phyloP scores from a whole-genome alignment of 306 rosid genomes.

The Rosa persica region DNA sequence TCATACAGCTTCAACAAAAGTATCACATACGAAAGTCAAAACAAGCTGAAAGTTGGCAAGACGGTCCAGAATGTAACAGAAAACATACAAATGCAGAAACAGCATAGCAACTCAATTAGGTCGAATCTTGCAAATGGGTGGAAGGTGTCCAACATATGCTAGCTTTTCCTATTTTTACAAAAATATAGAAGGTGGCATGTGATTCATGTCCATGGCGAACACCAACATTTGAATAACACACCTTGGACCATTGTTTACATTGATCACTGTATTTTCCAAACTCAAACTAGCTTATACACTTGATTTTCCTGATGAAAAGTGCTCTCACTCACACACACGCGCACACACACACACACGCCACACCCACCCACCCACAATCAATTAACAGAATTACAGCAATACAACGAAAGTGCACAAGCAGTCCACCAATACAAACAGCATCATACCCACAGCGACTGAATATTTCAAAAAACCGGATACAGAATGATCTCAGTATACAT shows the following conservation, averaged over 20 bases:
- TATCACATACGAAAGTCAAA: background rate
- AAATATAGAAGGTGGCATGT: background rate
- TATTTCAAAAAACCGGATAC: background rate
- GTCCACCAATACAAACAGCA: background rate
- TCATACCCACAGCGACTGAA: background rate
- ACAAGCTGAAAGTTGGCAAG: background rate
- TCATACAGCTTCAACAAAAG: background rate
- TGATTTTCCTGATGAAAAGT: background rate
- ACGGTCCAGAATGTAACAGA: background rate
- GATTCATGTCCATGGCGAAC: background rate
- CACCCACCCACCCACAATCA: background rate
- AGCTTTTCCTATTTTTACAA: background rate
- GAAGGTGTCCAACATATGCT: background rate
- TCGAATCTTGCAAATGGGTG: background rate
- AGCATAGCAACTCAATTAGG: background rate
- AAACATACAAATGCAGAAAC: background rate
- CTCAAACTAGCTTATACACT: background rate
- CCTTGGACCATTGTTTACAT: background rate
- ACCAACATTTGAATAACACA: background rate
- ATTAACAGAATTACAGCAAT: background rate
- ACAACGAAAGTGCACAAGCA: background rate
- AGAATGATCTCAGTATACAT: background rate
- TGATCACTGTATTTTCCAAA: background rate
- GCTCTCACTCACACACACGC: background rate
- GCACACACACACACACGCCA: background rate